A percentile compares a stretch with the other conserved stretches of the same genome.
Evolutionary conservation across 148 eudicot genomes (phyloP).

Genomic region (Mesembryanthemum crystallinum): DNA sequence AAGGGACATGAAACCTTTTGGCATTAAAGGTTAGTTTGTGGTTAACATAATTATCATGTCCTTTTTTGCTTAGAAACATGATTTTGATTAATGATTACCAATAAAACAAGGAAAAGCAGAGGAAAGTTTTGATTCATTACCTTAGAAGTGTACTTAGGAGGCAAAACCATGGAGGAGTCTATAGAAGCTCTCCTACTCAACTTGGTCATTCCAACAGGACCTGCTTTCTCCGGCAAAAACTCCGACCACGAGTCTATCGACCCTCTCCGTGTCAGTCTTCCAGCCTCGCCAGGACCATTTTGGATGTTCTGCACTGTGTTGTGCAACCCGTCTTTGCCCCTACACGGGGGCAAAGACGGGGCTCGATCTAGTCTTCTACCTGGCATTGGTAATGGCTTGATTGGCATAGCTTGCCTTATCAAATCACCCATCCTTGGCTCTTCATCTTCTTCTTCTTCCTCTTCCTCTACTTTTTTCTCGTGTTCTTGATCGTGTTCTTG

Average conservation of each 20-base stretch:
- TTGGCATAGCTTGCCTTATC: slow-evolving; percentile 70
- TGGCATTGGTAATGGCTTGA: not conserved
- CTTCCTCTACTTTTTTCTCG: slow-evolving; percentile 19
- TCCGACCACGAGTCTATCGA: slow-evolving; percentile 18
- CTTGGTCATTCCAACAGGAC: slow-evolving; percentile 19
- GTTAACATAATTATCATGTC: not conserved
- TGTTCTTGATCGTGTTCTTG: not conserved
- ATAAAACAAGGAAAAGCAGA: not conserved
- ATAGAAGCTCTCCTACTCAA: slow-evolving; percentile 53
- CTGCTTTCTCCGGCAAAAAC: slow-evolving; percentile 28
- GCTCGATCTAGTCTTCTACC: slow-evolving; percentile 21
- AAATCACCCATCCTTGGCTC: slow-evolving; percentile 69
- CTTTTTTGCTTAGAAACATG: not conserved
- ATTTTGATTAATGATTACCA: not conserved
- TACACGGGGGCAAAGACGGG: slow-evolving; percentile 40
- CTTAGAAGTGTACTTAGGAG: slow-evolving; percentile 55
- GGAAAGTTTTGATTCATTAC: slow-evolving; percentile 30
- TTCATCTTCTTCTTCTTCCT: slow-evolving; percentile 48
- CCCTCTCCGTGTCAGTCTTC: slow-evolving; percentile 12
- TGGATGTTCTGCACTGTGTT: not conserved
- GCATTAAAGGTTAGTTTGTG: not conserved
- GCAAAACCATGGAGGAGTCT: slow-evolving; percentile 40
- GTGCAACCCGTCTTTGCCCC: slow-evolving; percentile 16
- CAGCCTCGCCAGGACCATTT: slow-evolving; percentile 8
- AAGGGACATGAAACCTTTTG: not conserved